Base-by-base conservation (phyloP, 108 stramenopile species). In the Cylindrotheca fusiformis region DNA sequence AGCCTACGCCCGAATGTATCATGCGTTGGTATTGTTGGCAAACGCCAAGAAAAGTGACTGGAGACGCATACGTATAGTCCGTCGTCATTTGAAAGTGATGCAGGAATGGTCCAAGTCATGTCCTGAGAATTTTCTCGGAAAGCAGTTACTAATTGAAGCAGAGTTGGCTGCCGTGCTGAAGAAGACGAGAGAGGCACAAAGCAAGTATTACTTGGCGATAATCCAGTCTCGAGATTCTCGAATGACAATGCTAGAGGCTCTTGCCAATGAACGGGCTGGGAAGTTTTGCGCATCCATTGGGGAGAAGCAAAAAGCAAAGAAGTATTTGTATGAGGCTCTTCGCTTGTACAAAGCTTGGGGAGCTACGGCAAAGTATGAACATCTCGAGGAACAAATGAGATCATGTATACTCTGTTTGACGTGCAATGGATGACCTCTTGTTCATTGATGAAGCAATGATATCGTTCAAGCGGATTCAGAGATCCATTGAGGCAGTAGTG, bases 301-400 rank as follows among this genome's bases (percentile, higher is more conserved):
- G 62, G 63, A 31, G 41, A 53, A 0, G 47, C 55, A 31, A 57
- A 63, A n/a, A 48, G 25, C 46, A 32, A 47, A 31, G 50, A 61
- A 19, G 56, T 32, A 23, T 33, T 67, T 78, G 26, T 27, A 50
- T 26, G 48, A 67, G 28, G 72, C 74, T 48, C 48, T 69, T 30
- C 41, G 59, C 27, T 68, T 70, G 45, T 79, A 79, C 67, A 45
- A 50, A n/a, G 48, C 20, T 25, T 79, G 78, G 78, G 74, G 74
- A 26, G 78, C 74, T 24, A 50, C 41, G 52, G 68, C 58, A 26
- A 48, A 71, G 5, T 74, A 72, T 2, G 25, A 60, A 10, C 63
- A 70, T 0, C 32, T 75, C 17, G 50, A 53, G 28, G 63, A 61
- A 50, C 27, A 56, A 30, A 17, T 45, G 10, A 17, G 44, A 17